These are phyloP conservation scores for Leptomonas pyrrhocoris DNA, from an alignment of 208 protist species.

Conservation along the genomic window DNA sequence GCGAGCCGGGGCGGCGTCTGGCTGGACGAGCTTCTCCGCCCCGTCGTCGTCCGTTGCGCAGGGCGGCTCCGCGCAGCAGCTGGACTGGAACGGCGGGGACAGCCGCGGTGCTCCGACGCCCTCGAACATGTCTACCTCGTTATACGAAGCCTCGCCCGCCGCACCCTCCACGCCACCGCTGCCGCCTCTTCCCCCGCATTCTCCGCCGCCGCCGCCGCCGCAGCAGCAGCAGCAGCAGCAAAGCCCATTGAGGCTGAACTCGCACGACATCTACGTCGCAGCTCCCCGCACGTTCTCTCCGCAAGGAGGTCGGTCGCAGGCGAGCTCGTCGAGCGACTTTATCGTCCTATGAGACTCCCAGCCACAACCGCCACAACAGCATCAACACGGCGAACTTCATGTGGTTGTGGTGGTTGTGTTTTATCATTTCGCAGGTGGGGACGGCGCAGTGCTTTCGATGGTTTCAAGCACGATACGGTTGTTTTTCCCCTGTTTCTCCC, in stretches of 20 bases:
- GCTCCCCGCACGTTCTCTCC: neutral
- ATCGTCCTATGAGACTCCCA: constrained; percentile 10
- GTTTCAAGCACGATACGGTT: no score
- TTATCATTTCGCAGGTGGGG: no score
- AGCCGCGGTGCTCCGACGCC: constrained; percentile 4
- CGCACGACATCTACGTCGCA: constrained; percentile 3
- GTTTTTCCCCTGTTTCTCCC: no score
- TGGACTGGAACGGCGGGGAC: constrained; percentile 12
- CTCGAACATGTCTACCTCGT: constrained; percentile 9
- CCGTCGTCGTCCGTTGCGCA: constrained; percentile 2
- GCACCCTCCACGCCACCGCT: constrained; percentile 2
- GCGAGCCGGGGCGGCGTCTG: neutral
- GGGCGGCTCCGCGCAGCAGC: neutral
- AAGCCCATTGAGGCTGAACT: neutral
- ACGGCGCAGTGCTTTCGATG: no score
- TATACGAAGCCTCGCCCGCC: constrained; percentile 9
- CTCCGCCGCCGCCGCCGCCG: neutral
- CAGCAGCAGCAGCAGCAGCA: constrained; percentile 8
- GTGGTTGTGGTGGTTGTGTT: no score
- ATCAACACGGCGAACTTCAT: no score
- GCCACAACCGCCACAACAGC: no score
- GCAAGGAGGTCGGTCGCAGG: constrained; percentile 18
- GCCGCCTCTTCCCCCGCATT: neutral
- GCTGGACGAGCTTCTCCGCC: constrained; percentile 4
- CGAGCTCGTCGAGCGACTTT: constrained; percentile 31